Conservation (phyloP, 192 early-diverging fungal species). For the Backusella psychrophila region DNA sequence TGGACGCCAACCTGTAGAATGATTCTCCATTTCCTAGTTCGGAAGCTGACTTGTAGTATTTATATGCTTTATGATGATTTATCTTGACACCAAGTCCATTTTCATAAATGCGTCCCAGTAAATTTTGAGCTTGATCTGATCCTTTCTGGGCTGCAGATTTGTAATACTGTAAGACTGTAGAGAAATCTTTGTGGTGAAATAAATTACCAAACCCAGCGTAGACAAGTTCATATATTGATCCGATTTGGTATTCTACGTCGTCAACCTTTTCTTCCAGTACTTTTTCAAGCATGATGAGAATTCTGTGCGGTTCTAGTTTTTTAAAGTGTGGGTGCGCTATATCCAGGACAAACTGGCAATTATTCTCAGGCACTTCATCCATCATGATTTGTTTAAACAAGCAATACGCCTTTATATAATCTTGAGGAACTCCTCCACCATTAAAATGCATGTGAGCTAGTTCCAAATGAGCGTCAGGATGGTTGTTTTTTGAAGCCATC, state of each 20-base stretch:
- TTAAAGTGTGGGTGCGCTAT: not conserved
- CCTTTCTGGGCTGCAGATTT: not conserved
- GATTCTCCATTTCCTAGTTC: not conserved
- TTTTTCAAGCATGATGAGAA: not conserved
- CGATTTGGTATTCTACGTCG: not conserved
- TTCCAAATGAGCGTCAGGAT: not conserved
- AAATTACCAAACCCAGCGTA: not conserved
- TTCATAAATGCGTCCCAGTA: not conserved
- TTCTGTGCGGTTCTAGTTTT: not conserved
- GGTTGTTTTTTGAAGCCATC: not conserved
- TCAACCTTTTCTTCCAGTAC: not conserved
- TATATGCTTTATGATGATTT: not conserved
- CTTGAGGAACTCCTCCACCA: not conserved
- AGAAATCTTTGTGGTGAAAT: not conserved
- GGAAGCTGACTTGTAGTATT: not conserved
- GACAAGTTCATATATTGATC: not conserved
- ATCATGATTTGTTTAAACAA: not conserved
- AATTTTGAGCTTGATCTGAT: not conserved
- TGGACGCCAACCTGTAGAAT: not conserved
- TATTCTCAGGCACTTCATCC: not conserved
- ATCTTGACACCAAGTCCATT: not conserved
- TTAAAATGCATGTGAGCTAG: not conserved
- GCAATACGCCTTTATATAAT: not conserved
- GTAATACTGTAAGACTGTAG: not conserved
- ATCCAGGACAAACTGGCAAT: not conserved